Percentiles rank a stretch among this genome's conserved stretches.
phyloP scores from a whole-genome alignment of 768 basidiomycete genomes.

The Filobasidium floriforme region DNA sequence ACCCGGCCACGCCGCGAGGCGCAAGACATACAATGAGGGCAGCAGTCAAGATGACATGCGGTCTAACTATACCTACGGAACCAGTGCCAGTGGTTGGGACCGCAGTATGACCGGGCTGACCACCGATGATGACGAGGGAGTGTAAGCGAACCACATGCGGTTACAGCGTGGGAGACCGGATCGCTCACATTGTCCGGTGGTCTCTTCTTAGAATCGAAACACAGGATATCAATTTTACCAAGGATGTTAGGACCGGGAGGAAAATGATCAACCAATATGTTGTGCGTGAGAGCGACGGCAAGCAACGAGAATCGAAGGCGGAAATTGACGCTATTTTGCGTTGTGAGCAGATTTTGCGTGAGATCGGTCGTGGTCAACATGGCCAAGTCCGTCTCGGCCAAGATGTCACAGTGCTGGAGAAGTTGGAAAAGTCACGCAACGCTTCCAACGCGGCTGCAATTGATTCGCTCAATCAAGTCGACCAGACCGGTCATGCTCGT shows the following conservation, averaged over 20 bases:
- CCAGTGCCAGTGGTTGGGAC: not conserved
- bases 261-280: constrained; percentile 75
- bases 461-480: not conserved
- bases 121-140: constrained; percentile 5
- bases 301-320: not conserved
- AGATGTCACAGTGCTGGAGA: constrained; percentile 44
- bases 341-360: constrained; percentile 52
- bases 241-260: constrained; percentile 40
- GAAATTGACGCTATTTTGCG: constrained; percentile 4
- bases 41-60: constrained; percentile 5
- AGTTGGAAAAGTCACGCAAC: constrained; percentile 50
- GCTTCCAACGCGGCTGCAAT: no score
- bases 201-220: constrained; percentile 34
- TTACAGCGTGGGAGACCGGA: no score
- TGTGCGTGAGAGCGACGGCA: constrained; percentile 22
- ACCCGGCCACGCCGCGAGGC: not conserved
- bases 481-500: not conserved
- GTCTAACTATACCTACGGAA: not conserved
- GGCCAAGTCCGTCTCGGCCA: constrained; percentile 75
- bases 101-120: not conserved
- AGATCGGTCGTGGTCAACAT: constrained; percentile 81
- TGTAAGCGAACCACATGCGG: not conserved
- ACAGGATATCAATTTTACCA: constrained; percentile 28
- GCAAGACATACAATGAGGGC: not conserved
- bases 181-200: no score